Base-by-base conservation (phyloP, 768 basidiomycete species). In the Trametopsis cervina region DNA sequence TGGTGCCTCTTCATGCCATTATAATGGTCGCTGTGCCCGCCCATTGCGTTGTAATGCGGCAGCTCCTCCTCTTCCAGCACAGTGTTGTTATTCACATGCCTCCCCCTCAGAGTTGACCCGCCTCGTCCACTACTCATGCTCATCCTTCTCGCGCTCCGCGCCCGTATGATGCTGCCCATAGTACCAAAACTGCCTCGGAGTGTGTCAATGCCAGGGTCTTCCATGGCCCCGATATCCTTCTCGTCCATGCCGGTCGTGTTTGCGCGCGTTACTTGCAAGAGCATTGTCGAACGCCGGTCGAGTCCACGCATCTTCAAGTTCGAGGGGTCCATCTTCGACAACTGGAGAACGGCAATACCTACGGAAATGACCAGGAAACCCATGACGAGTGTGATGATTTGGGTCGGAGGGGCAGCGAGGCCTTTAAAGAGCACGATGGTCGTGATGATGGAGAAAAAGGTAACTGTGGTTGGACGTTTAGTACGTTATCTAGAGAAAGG, bases 331-430 rank as follows among this genome's bases (percentile, higher is more conserved):
- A 98, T 80, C 69, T 90, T 90, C 63, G 86, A 90, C 79, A 95
- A 85, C 67, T 99, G 96, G 6, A 99, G 81, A 54, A 99, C 83
- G 24, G 87, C 88, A 63, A 98, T 97, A 17, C 95, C 95, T 18
- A 90, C 68, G 60, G 88, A 91, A 46, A 94, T 94, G 50, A 87
- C 81, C 53, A 96, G 66, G 73, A 99, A 98, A 6, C 81, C 94
- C 76, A 95, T 77, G 21, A 95, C 85, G 49, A 97, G 76, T 1
- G 93, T 96, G 43, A 98, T 75, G 45, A 99, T 93, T 55, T 88
- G 79, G 1, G 78, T 67, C 0, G 75, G 81, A 2, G 82, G 74
- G 1, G 93, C 85, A 40, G 83, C 72, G 49, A 98, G 80, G 36
- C 95, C 95, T 72, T 92, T 77, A 74, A 89, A 94, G 22, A 97